A percentile compares a stretch with the other conserved stretches of the same genome.
phyloP scores from a whole-genome alignment of 148 eudicot genomes.

The Tetragonia tetragonoides region DNA sequence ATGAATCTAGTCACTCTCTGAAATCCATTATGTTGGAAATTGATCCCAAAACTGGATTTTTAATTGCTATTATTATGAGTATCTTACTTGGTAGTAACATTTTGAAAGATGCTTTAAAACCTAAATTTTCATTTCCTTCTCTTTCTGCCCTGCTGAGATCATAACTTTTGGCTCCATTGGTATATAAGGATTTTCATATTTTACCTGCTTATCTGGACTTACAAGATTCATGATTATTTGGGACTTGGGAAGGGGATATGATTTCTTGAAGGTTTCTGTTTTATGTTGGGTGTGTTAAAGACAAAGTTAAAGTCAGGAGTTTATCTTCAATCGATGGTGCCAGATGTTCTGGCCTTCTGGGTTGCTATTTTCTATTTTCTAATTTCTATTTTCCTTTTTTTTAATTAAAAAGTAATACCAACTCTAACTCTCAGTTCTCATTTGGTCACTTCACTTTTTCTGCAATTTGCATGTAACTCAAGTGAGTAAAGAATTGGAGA shows the following conservation, averaged over 20 bases:
- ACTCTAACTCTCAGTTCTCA: neutral
- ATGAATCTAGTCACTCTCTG: constrained; percentile 10
- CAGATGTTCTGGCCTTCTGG: too few species aligned
- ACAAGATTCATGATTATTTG: neutral
- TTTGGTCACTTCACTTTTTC: neutral
- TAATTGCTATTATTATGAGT: neutral
- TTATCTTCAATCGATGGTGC: too few species aligned
- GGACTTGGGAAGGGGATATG: neutral
- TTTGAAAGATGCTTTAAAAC: too few species aligned
- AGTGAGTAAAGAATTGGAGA: neutral
- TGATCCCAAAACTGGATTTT: constrained; percentile 13
- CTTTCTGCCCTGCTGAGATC: neutral
- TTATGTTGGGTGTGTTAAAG: neutral
- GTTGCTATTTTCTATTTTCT: neutral
- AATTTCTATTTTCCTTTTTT: neutral
- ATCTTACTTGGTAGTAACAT: neutral
- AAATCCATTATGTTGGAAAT: neutral
- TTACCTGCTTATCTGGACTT: neutral
- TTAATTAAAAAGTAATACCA: too few species aligned
- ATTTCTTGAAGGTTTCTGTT: neutral
- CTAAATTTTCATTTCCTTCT: too few species aligned
- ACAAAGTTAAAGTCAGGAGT: neutral
- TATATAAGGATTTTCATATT: neutral
- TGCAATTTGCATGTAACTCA: neutral
- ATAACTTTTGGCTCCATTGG: neutral